These are phyloP conservation scores for Adansonia gregorii DNA, from an alignment of 441 rosid species.

Conservation along the genomic window DNA sequence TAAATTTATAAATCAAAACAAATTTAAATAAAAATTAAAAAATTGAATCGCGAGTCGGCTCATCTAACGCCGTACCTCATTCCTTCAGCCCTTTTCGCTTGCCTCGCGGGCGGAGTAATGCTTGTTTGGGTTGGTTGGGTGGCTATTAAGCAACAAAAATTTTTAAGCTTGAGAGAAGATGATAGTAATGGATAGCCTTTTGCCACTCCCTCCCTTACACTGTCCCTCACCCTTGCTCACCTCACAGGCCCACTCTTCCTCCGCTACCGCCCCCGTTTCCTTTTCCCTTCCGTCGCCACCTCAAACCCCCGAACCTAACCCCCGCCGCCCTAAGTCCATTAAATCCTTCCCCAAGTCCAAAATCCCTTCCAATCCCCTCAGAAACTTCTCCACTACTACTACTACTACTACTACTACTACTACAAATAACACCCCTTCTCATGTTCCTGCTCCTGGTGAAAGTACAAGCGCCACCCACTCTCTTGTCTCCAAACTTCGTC, in stretches of 20 bases:
- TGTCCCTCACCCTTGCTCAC: conserved; percentile 22
- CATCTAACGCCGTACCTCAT: no score
- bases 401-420: conserved; percentile 19
- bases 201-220: conserved; percentile 37
- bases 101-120: not conserved
- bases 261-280: conserved; percentile 41
- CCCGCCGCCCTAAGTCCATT: conserved; percentile 59
- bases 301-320: conserved; percentile 36
- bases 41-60: no score
- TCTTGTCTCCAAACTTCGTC: conserved; percentile 72
- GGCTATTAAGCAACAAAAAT: not conserved
- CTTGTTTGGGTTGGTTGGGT: not conserved
- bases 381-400: conserved; percentile 32
- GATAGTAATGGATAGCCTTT: conserved; percentile 37
- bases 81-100: not conserved
- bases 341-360: conserved; percentile 30
- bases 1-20: no score
- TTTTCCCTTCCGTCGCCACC: conserved; percentile 49
- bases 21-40: no score
- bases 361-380: conserved; percentile 59
- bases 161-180: not conserved
- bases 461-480: conserved; percentile 21
- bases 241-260: conserved; percentile 28
- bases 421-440: conserved; percentile 15
- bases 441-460: not conserved